A percentile compares a stretch with the other conserved stretches of the same genome.
Evolutionary conservation across 192 early-diverging fungal species (phyloP).

Genomic region (Mortierella claussenii): DNA sequence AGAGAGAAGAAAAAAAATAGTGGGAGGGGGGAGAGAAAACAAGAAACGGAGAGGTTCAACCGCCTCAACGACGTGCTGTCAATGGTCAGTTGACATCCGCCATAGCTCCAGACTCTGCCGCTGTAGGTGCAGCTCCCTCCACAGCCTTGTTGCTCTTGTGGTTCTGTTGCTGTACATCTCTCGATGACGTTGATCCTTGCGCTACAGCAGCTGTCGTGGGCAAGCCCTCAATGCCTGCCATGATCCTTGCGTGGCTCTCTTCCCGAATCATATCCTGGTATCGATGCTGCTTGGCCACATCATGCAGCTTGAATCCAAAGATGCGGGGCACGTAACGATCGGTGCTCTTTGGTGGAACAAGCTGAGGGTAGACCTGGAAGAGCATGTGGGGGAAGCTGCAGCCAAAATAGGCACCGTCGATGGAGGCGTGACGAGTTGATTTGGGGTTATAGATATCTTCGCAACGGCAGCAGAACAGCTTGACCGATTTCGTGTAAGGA

Average conservation of each 20-base stretch:
- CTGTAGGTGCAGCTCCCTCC: conserved; percentile 11
- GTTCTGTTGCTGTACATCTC: conserved; percentile 22
- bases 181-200: conserved; percentile 8
- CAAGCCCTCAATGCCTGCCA: conserved; percentile 48
- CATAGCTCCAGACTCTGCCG: conserved; percentile 45
- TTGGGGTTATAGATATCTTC: conserved; percentile 97
- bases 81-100: conserved; percentile 36
- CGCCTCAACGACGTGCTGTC: not conserved
- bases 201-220: conserved; percentile 31
- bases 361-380: conserved; percentile 88
- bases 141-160: conserved; percentile 17
- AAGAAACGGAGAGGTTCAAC: not conserved
- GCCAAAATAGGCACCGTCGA: conserved; percentile 98
- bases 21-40: not conserved
- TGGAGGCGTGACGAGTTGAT: conserved; percentile 81
- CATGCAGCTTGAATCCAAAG: conserved; percentile 97
- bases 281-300: conserved; percentile 86
- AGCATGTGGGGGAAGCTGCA: conserved; percentile 97
- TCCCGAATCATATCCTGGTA: conserved; percentile 90
- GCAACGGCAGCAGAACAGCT: conserved; percentile 96
- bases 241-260: conserved; percentile 66
- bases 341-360: conserved; percentile 78
- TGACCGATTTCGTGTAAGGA: conserved; percentile 85
- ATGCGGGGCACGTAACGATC: conserved; percentile 96
- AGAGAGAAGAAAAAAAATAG: not conserved